A percentile compares a stretch with the other conserved stretches of the same genome.
These are phyloP conservation scores for Yamadazyma sp. DNA, from an alignment of 1,139 yeast species.

Conservation along the genomic window DNA sequence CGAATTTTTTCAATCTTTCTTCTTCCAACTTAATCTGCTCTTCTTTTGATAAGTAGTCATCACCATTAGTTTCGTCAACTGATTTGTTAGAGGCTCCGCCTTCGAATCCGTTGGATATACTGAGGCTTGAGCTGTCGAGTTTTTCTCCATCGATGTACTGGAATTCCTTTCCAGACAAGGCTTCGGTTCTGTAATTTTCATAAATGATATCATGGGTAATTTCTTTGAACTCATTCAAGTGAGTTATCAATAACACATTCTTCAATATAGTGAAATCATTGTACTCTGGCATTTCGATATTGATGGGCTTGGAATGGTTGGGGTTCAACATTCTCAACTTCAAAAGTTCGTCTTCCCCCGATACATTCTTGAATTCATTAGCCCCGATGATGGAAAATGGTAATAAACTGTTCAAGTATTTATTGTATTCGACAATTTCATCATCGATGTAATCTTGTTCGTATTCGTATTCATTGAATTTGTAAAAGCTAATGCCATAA, in stretches of 20 bases:
- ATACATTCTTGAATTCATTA: conserved; percentile 37
- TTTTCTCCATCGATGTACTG: conserved; percentile 32
- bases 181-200: conserved; percentile 73
- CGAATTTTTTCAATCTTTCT: conserved; percentile 75
- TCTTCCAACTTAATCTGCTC: conserved; percentile 81
- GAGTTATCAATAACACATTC: conserved; percentile 72
- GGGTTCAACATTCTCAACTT: conserved; percentile 42
- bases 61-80: conserved; percentile 27
- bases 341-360: conserved; percentile 35
- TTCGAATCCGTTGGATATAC: conserved; percentile 2
- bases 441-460: conserved; percentile 50
- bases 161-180: conserved; percentile 50
- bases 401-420: conserved; percentile 40
- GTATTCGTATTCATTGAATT: conserved; percentile 50
- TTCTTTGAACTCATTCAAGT: conserved; percentile 73
- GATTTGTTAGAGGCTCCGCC: conserved; percentile 3
- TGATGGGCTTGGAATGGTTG: conserved; percentile 37
- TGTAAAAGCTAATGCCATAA: conserved; percentile 43
- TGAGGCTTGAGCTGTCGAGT: conserved; percentile 10
- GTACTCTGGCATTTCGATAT: conserved; percentile 54
- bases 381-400: conserved; percentile 49
- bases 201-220: conserved; percentile 65
- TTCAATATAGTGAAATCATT: conserved; percentile 68
- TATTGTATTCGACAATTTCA: conserved; percentile 49
- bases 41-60: conserved; percentile 62